Evolutionary conservation across 1,139 yeast genomes (phyloP), one percentile per base, ranked within the genome.

Genomic region (Magnusiomyces suaveolens): DNA sequence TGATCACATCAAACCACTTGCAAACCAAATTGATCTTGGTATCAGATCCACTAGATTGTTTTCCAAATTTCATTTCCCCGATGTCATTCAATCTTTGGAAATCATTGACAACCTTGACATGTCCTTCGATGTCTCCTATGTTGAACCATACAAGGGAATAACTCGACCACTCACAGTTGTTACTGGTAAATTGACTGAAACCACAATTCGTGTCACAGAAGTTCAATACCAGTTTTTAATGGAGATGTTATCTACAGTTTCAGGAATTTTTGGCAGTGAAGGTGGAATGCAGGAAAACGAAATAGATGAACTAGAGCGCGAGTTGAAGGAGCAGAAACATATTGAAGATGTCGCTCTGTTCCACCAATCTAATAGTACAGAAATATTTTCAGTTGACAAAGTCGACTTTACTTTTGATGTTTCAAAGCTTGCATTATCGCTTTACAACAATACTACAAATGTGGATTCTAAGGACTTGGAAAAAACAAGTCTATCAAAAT

Each of bases 21-120:
- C 71, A 8, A 72, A 82, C 51, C 83, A 84, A 60, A 66, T 76
- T 16, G 79, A 84, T 16, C 77, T 88, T 10, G 95, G 96, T 0
- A 73, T 94, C 24, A 73, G 92, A 46, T 82, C 87, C 50, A 82
- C 90, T 10, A 79, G 78, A 55, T 69, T 90, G 38, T 69, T 78
- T 1, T 84, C 97, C 0, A 69, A 71, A 12, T 81, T 89, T 62
- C 71, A 79, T 57, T 75, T 82, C 56, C 74, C 71, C 2, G 72
- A 68, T 1, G 62, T 70, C 1, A 62, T 66, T 3, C 96, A 88
- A 64, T 63, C 69, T 1, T 71, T 85, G 47, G 81, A 84, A 58
- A 81, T 90, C 54, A 82, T 89, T 49, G 83, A 84, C 38, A 79
- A 81, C 53, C 74, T 88, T 58, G 92, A 87, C 63, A 67, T 90